Evolutionary conservation across 441 rosid genomes (phyloP), one percentile per base, ranked within the genome.

Genomic region (Aquilaria agallochum): DNA sequence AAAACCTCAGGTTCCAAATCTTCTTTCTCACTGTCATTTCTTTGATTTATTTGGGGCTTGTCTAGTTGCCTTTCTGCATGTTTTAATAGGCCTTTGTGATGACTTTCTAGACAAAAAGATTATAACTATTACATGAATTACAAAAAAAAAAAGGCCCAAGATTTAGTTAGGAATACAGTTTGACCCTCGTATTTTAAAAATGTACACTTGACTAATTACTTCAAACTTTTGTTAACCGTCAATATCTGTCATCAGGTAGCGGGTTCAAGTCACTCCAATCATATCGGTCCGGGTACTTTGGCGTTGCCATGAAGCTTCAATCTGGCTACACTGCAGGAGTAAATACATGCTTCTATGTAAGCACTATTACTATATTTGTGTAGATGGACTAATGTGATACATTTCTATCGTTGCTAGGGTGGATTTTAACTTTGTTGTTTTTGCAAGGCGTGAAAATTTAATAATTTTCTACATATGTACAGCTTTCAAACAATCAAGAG

Each of bases 241-340:
- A 36, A 5, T 36, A 8, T 36, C 42, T 36, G 56, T 42, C 27
- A 71, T 60, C 80, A 85, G 92, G 92, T 53, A 82, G 93, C 68
- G 93, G 93, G 57, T 87, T 87, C 82, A 87, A 87, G 76, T 87
- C 93, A 50, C 64, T 68, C 53, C 81, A 68, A 12, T 53, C 78
- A 2, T 87, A 84, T 63, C 72, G 44, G 34, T 82, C 86, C 3
- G 93, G 93, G 33, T 87, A 82, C 76, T 84, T 87, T 63, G 80
- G 88, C 48, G 85, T 80, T 15, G 73, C 80, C 44, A 65, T 87
- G 66, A 87, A 80, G 72, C 82, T 87, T 48, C 89, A 83, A 49
- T 0, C 87, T 11, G 92, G 88, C 34, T 82, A 76, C 63, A 82
- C 93, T 33, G 93, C 90, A n/a, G 84, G 90, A 62, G 90, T 87